Evolutionary conservation across 495 filamentous ascomycete genomes (phyloP).

Genomic region (Xylaria venustula): DNA sequence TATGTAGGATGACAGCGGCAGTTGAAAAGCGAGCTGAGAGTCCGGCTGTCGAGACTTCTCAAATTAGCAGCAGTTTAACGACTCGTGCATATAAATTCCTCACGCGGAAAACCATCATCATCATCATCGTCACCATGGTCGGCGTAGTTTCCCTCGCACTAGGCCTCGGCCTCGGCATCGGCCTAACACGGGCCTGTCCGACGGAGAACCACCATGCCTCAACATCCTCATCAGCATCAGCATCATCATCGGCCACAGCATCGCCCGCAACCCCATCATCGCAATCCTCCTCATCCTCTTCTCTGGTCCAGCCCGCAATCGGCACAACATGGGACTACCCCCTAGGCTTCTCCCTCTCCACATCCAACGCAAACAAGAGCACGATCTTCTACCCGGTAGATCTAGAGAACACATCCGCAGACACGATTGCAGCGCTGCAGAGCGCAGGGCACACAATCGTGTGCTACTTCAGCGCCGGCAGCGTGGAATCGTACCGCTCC

Average conservation of each 20-base stretch:
- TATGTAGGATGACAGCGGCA: too few species aligned
- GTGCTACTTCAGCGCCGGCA: slow-evolving; percentile 72
- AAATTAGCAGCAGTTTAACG: not conserved
- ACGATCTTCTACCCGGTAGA: slow-evolving; percentile 59
- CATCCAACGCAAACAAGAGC: slow-evolving; percentile 25
- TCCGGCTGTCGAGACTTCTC: not conserved
- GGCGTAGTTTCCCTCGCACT: slow-evolving; percentile 50
- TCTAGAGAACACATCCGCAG: slow-evolving; percentile 51
- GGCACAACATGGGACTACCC: slow-evolving; percentile 58
- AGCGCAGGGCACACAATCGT: slow-evolving; percentile 55
- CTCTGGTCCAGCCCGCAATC: slow-evolving; percentile 50
- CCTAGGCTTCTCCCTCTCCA: slow-evolving; percentile 44
- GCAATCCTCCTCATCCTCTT: too few species aligned
- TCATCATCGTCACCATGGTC: slow-evolving; percentile 7
- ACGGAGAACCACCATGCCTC: slow-evolving; percentile 12
- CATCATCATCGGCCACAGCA: slow-evolving; percentile 16
- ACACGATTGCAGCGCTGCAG: slow-evolving; percentile 50
- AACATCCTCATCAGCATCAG: slow-evolving; percentile 19
- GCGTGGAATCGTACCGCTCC: slow-evolving; percentile 43
- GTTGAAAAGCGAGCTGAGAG: too few species aligned
- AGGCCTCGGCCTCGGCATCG: slow-evolving; percentile 38
- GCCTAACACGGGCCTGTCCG: slow-evolving; percentile 13
- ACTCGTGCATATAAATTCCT: not conserved
- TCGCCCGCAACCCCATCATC: too few species aligned
- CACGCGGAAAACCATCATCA: slow-evolving; percentile 1